Evolutionary conservation across 2,329 filamentous ascomycete species (phyloP), one percentile per base, ranked within the genome.

Genomic region (Parafenestella ontariensis): DNA sequence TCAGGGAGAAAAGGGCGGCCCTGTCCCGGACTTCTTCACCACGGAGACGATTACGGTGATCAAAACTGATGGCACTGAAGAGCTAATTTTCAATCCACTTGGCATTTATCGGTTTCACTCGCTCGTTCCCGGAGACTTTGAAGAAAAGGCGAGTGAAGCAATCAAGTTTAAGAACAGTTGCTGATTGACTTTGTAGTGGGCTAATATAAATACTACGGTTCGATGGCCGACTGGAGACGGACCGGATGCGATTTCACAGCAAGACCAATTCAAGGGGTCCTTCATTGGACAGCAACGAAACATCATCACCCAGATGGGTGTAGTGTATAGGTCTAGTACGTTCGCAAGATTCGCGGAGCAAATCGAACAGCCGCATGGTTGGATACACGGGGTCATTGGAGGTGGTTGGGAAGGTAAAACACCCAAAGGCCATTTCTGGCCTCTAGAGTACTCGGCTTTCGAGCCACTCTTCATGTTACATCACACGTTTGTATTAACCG

Each of bases 361-460:
- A 2, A 21, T 66, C 1, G 68, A 71, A 49, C 51, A 58, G 24
- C 57, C 61, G 3, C 72, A 74, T 51, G 69, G 70, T 6, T 64
- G 58, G 58, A 54, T 74, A 9, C 72, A 74, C 41, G 59, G 59
- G 24, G 34, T 86, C 3, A 85, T 83, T 51, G 89, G 67, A 2
- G 65, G 65, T 1, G 64, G 64, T 11, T 69, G 58, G 34, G 29
- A 46, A 2, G 49, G 48, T 11, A 23, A 51, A 10, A 10, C 5
- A 18, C 40, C 52, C 10, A 23, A 82, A 31, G 88, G 89, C 1
- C 89, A 91, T 64, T 89, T 94, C 87, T 85, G 86, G 43, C 88
- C 87, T 64, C 83, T 91, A 13, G 66, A 73, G 10, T 89, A 90
- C 63, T 91, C 91, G 2, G 85, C 89, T 0, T 95, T 91, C 67